A percentile compares a stretch with the other conserved stretches of the same genome.
Conservation (phyloP, 257 asterid genomes). For the Nicotiana otophora region DNA sequence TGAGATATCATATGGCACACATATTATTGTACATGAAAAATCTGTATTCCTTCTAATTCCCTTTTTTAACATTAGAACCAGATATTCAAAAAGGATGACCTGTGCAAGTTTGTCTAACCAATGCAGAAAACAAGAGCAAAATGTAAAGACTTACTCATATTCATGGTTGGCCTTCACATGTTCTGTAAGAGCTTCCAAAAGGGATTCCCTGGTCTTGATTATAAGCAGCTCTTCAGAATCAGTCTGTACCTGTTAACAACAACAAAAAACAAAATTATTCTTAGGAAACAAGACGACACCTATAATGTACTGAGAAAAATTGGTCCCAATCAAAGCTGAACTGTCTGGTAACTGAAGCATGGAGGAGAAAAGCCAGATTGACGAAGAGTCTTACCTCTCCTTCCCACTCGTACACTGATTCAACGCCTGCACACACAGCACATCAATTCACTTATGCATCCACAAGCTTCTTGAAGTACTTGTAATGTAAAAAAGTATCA, state of each 20-base stretch:
- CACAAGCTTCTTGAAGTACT: slow-evolving; percentile 8
- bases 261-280: neutral
- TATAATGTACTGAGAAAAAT: neutral
- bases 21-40: neutral
- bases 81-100: neutral
- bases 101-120: neutral
- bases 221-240: slow-evolving; percentile 92
- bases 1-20: neutral
- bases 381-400: slow-evolving; percentile 58
- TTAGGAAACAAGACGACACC: neutral
- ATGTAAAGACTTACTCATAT: slow-evolving; percentile 57
- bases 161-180: slow-evolving; percentile 91
- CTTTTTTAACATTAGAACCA: neutral
- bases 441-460: neutral
- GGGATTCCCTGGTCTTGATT: slow-evolving; percentile 91
- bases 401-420: slow-evolving; percentile 85
- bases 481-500: neutral
- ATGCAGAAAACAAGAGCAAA: neutral
- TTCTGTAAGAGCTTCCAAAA: slow-evolving; percentile 68
- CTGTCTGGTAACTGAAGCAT: too few relatives aligned
- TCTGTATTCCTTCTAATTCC: neutral
- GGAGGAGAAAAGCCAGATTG: too few relatives aligned
- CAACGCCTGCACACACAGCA: slow-evolving; percentile 54
- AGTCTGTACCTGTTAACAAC: slow-evolving; percentile 58
- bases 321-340: neutral